Evolutionary conservation across 1,284 basidiomycete species (phyloP).

Genomic region (Malassezia cuniculi): DNA sequence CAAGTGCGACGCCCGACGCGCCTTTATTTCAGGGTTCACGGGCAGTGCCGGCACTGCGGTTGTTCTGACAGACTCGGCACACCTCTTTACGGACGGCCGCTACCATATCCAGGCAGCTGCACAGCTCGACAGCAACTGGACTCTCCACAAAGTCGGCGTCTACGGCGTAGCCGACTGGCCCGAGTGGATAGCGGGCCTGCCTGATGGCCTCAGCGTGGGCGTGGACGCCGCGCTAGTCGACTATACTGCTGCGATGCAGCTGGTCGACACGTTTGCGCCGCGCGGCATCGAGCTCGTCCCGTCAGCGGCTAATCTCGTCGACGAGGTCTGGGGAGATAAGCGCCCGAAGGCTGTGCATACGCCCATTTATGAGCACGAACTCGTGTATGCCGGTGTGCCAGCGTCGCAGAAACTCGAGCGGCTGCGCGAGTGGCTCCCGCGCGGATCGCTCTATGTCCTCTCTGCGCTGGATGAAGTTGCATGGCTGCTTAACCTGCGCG

Average conservation of each 20-base stretch:
- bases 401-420: constrained; percentile 36
- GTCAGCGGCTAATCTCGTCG: constrained; percentile 61
- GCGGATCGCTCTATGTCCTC: constrained; percentile 25
- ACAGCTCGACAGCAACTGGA: constrained; percentile 68
- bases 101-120: constrained; percentile 75
- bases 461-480: constrained; percentile 37
- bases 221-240: constrained; percentile 79
- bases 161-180: constrained; percentile 38
- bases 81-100: constrained; percentile 68
- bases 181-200: constrained; percentile 49
- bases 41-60: constrained; percentile 75
- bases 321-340: constrained; percentile 60
- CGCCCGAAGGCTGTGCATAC: constrained; percentile 59
- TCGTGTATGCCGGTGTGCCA: constrained; percentile 58
- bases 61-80: constrained; percentile 51
- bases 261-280: constrained; percentile 12
- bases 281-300: constrained; percentile 50
- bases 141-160: constrained; percentile 56
- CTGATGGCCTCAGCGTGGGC: constrained; percentile 56
- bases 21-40: constrained; percentile 72
- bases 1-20: constrained; percentile 62
- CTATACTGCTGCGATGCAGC: constrained; percentile 51
- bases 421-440: constrained; percentile 18
- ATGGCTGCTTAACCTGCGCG: constrained; percentile 84
- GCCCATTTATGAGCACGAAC: constrained; percentile 61